A percentile compares a stretch with the other conserved stretches of the same genome.
These are phyloP conservation scores for Phragmites australis DNA, from an alignment of 176 grass and related monocot species.

Conservation along the genomic window DNA sequence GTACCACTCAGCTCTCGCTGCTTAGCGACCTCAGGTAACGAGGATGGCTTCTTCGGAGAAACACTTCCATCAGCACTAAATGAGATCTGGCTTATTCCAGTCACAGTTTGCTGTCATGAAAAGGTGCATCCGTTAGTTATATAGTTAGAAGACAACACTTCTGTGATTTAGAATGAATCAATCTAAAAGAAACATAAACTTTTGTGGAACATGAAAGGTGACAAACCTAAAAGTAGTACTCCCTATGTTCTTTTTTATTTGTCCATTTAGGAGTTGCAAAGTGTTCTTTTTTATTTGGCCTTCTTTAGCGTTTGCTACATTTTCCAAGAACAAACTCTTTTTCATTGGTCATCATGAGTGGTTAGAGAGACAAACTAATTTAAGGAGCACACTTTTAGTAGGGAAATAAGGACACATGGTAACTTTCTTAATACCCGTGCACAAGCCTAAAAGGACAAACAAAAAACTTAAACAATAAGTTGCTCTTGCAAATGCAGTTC, in stretches of 20 bases:
- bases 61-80: conserved; percentile 73
- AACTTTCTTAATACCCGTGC: too few species aligned
- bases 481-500: not conserved
- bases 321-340: too few species aligned
- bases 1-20: conserved; percentile 87
- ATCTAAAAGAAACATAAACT: not conserved
- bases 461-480: not conserved
- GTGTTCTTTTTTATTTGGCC: too few species aligned
- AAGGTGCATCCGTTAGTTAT: conserved; percentile 22
- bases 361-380: too few species aligned
- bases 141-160: conserved; percentile 21
- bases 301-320: too few species aligned
- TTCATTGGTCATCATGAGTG: too few species aligned
- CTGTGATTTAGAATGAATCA: not conserved
- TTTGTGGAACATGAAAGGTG: not conserved
- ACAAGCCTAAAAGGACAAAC: too few species aligned
- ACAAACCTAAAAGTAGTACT: too few species aligned
- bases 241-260: too few species aligned
- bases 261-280: too few species aligned
- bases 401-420: too few species aligned
- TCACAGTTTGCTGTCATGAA: conserved; percentile 67
- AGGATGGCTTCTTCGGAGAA: conserved; percentile 84
- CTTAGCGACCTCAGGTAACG: conserved; percentile 87
- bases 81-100: conserved; percentile 89
- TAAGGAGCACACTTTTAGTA: too few species aligned